These are phyloP conservation scores for Ulota crispa DNA, from an alignment of 225 moss, liverwort and hornwort species.

Conservation along the genomic window DNA sequence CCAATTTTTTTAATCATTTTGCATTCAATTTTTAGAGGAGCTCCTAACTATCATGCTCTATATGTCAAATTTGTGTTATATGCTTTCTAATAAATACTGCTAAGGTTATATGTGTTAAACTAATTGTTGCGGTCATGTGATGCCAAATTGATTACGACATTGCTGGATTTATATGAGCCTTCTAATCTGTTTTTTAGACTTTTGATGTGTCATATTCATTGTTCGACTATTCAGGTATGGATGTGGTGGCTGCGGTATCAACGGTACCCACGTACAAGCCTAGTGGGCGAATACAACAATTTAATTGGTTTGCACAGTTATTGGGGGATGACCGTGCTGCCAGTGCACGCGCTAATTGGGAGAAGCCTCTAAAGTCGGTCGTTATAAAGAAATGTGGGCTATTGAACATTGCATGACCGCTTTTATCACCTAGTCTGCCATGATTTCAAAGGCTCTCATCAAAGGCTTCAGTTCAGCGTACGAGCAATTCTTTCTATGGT, in stretches of 20 bases:
- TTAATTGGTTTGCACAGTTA: slow-evolving; percentile 85
- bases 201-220: slow-evolving; percentile 11
- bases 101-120: too few species aligned
- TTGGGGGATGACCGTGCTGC: slow-evolving; percentile 90
- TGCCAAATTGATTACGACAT: neutral
- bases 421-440: slow-evolving; percentile 51
- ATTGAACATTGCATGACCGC: slow-evolving; percentile 52
- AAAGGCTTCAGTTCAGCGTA: slow-evolving; percentile 4
- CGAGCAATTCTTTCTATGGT: neutral
- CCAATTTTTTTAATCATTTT: too few species aligned
- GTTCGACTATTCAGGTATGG: slow-evolving; percentile 62
- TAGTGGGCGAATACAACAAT: slow-evolving; percentile 78
- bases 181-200: slow-evolving; percentile 9
- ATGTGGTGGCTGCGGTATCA: slow-evolving; percentile 81
- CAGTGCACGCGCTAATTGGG: slow-evolving; percentile 89
- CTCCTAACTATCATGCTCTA: too few species aligned
- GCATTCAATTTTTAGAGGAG: too few species aligned
- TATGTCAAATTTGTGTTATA: too few species aligned
- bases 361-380: slow-evolving; percentile 81
- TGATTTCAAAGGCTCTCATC: slow-evolving; percentile 19
- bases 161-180: slow-evolving; percentile 9
- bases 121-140: neutral
- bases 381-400: slow-evolving; percentile 91
- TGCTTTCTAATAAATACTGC: too few species aligned
- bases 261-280: slow-evolving; percentile 84